These are phyloP conservation scores for Euphrasia arctica DNA, from an alignment of 305 asterid genomes.

Conservation along the genomic window DNA sequence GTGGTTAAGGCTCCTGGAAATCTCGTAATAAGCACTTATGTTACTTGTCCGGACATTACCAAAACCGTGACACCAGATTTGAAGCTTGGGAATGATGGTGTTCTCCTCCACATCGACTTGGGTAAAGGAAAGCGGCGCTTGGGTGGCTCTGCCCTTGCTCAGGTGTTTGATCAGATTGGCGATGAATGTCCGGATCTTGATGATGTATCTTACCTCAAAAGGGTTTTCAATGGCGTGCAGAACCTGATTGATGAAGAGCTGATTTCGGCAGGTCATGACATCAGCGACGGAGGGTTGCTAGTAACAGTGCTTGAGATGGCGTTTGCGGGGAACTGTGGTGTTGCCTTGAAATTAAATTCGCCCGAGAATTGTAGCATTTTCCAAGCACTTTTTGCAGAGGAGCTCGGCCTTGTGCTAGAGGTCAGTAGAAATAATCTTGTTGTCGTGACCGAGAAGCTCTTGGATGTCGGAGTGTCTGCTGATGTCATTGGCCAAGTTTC, in stretches of 20 bases:
- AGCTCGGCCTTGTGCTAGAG: conserved; percentile 78
- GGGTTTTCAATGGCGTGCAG: conserved; percentile 73
- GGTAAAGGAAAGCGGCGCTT: conserved; percentile 79
- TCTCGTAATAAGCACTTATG: conserved; percentile 81
- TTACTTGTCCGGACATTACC: conserved; percentile 87
- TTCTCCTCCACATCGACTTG: conserved; percentile 81
- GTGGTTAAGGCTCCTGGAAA: conserved; percentile 96
- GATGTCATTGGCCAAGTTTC: conserved; percentile 63
- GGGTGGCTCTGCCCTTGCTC: conserved; percentile 93
- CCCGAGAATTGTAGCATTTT: conserved; percentile 34
- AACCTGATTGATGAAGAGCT: conserved; percentile 60
- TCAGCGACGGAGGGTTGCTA: conserved; percentile 89
- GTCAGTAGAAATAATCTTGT: conserved; percentile 49
- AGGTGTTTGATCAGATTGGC: conserved; percentile 81
- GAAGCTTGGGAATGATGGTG: conserved; percentile 76
- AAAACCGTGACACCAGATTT: conserved; percentile 92
- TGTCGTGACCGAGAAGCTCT: conserved; percentile 45
- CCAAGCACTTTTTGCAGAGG: conserved; percentile 80
- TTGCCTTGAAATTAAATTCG: conserved; percentile 49
- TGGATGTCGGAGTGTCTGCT: conserved; percentile 44
- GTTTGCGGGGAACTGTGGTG: conserved; percentile 88
- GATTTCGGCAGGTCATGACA: conserved; percentile 91
- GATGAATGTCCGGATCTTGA: conserved; percentile 84
- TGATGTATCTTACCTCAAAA: conserved; percentile 70
- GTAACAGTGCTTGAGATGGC: conserved; percentile 88